phyloP scores from a whole-genome alignment of 306 rosid species.

The Ochetophila trinervis region DNA sequence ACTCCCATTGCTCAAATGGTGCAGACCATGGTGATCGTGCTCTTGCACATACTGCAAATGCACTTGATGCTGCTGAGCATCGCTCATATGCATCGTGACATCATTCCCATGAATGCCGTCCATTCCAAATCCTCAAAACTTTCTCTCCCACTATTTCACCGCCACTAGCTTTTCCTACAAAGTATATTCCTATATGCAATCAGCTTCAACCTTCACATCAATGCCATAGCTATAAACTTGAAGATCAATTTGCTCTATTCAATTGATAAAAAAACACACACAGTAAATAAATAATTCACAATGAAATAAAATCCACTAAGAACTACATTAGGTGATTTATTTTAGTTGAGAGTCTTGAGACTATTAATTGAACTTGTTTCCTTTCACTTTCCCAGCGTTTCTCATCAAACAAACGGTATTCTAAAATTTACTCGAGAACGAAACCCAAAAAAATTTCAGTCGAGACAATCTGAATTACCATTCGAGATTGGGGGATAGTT shows the following conservation, averaged over 20 bases:
- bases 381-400: not conserved
- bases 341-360: not conserved
- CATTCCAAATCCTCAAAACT: constrained; percentile 30
- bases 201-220: constrained; percentile 2
- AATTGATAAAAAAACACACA: no score
- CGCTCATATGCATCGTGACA: constrained; percentile 41
- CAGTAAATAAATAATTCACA: not conserved
- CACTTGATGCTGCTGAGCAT: constrained; percentile 44
- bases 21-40: constrained; percentile 55
- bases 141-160: not conserved
- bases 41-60: constrained; percentile 51
- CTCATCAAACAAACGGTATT: not conserved
- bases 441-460: not conserved
- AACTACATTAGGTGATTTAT: not conserved
- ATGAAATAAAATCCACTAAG: not conserved
- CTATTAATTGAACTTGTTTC: not conserved
- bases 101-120: constrained; percentile 52
- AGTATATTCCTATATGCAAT: not conserved
- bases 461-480: not conserved
- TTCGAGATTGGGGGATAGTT: not conserved
- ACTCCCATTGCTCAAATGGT: constrained; percentile 56
- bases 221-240: constrained; percentile 5
- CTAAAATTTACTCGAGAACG: not conserved
- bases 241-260: not conserved
- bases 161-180: not conserved